Evolutionary conservation across 345 rosid genomes (phyloP).

Genomic region (Brassica cretica): DNA sequence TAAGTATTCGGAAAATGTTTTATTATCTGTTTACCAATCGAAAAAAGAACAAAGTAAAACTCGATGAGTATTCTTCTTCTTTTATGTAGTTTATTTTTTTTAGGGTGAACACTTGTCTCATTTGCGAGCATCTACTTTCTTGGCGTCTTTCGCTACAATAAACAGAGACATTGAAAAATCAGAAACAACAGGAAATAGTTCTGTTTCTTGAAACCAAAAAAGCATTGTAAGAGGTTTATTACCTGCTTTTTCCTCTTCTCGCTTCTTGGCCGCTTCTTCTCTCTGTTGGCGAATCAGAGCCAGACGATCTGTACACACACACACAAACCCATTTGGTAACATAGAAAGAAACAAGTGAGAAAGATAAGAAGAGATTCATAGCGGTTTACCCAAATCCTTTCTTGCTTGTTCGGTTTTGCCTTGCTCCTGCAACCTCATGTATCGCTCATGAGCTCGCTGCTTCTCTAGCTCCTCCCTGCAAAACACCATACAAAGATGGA

Average conservation of each 20-base stretch:
- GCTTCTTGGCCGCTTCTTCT: conserved; percentile 69
- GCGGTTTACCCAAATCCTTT: conserved; percentile 74
- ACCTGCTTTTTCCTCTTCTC: conserved; percentile 71
- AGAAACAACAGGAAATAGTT: background rate
- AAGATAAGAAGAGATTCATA: background rate
- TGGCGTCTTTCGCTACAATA: conserved; percentile 48
- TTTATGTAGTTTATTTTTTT: background rate
- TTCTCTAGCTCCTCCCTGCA: conserved; percentile 93
- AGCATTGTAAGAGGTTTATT: background rate
- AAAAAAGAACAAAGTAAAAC: conserved; percentile 8
- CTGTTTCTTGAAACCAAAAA: background rate
- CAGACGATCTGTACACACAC: conserved; percentile 60
- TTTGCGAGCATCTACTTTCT: conserved; percentile 54
- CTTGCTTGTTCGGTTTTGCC: conserved; percentile 96
- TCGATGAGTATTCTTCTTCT: background rate
- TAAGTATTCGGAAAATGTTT: conserved; percentile 15
- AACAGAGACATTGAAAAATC: conserved; percentile 21
- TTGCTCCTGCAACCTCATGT: conserved; percentile 97
- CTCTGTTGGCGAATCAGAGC: conserved; percentile 85
- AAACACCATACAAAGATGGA: background rate
- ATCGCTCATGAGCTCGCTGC: conserved; percentile 93
- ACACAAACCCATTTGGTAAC: background rate
- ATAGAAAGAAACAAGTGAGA: background rate
- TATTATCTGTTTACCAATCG: conserved; percentile 14
- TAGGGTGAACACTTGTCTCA: conserved; percentile 37